Evolutionary conservation across 2,329 filamentous ascomycete genomes (phyloP).

Genomic region (Alternaria burnsii): DNA sequence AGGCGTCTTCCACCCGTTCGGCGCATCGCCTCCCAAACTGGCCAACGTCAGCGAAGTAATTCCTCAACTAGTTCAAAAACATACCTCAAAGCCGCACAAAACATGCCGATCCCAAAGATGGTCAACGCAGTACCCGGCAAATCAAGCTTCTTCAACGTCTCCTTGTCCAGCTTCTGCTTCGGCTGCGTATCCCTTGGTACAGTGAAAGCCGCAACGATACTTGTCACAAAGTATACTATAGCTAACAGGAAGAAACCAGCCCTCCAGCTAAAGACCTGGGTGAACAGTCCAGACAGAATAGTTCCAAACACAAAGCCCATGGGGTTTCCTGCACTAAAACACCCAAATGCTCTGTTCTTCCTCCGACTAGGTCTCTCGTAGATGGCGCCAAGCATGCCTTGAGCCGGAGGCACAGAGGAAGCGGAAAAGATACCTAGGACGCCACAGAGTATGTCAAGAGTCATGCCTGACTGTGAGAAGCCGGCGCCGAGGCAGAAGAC

Average conservation of each 20-base stretch:
- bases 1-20: slow-evolving; percentile 68
- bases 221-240: slow-evolving; percentile 70
- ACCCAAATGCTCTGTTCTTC: slow-evolving; percentile 73
- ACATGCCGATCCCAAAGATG: slow-evolving; percentile 70
- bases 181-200: slow-evolving; percentile 64
- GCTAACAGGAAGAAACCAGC: slow-evolving; percentile 69
- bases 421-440: slow-evolving; percentile 71
- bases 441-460: slow-evolving; percentile 69
- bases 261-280: slow-evolving; percentile 69
- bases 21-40: slow-evolving; percentile 62
- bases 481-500: slow-evolving; percentile 66
- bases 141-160: slow-evolving; percentile 67
- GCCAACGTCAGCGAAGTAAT: slow-evolving; percentile 18
- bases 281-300: slow-evolving; percentile 69
- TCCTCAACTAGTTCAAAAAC: slow-evolving; percentile 21
- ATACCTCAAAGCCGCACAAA: slow-evolving; percentile 68
- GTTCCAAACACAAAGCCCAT: slow-evolving; percentile 66
- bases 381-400: slow-evolving; percentile 69
- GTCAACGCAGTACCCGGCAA: slow-evolving; percentile 67
- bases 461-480: slow-evolving; percentile 66
- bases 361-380: slow-evolving; percentile 68
- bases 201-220: slow-evolving; percentile 66
- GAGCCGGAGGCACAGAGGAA: slow-evolving; percentile 69
- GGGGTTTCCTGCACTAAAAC: slow-evolving; percentile 67
- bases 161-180: slow-evolving; percentile 56